Conservation (phyloP, 2,329 filamentous ascomycete genomes). For the Metarhizium sp. region DNA sequence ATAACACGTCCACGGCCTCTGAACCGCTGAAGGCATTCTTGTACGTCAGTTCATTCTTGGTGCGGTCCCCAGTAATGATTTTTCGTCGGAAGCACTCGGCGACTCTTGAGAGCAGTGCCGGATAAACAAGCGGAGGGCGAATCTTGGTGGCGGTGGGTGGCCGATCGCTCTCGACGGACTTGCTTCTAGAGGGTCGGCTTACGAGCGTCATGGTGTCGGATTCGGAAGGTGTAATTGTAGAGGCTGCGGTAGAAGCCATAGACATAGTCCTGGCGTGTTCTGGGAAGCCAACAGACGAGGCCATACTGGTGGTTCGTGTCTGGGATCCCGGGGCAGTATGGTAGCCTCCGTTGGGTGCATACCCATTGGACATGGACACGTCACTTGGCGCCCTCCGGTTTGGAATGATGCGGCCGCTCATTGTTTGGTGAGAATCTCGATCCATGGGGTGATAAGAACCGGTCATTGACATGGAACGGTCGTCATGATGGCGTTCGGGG, state of each 20-base stretch:
- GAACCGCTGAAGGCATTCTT: conserved; percentile 94
- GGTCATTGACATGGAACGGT: conserved; percentile 93
- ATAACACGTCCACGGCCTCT: conserved; percentile 90
- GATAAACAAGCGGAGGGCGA: conserved; percentile 81
- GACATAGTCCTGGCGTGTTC: conserved; percentile 67
- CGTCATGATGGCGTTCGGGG: conserved; percentile 82
- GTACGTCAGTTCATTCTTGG: conserved; percentile 95
- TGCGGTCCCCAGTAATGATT: conserved; percentile 75
- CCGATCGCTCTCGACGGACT: conserved; percentile 44
- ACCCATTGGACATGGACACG: conserved; percentile 26
- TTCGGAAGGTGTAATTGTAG: conserved; percentile 60
- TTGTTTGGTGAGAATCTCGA: conserved; percentile 76
- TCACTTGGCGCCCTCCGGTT: conserved; percentile 46
- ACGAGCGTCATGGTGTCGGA: conserved; percentile 37
- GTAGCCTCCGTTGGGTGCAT: conserved; percentile 27
- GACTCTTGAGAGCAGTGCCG: conserved; percentile 85
- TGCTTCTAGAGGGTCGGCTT: conserved; percentile 48
- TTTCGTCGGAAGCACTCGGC: conserved; percentile 87
- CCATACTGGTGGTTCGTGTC: conserved; percentile 53
- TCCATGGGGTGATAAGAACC: conserved; percentile 62
- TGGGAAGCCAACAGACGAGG: conserved; percentile 38
- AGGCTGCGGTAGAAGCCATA: conserved; percentile 76
- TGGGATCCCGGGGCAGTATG: conserved; percentile 40
- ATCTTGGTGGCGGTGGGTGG: conserved; percentile 50
- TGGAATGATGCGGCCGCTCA: conserved; percentile 86